phyloP scores from a whole-genome alignment of 257 asterid species.

The Thymus quinquecostatus region DNA sequence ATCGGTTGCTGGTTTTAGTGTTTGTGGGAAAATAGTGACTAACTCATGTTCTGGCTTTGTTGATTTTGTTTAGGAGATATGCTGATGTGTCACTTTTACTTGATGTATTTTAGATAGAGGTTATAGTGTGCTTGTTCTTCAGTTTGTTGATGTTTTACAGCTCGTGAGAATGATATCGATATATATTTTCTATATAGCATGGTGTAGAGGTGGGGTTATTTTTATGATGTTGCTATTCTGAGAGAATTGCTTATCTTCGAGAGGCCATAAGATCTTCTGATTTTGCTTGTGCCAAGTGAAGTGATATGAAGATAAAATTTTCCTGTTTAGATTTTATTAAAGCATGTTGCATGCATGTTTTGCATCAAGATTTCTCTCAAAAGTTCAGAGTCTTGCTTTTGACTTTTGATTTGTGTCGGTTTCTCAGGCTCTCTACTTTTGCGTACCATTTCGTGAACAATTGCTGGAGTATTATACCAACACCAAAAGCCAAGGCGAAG shows the following conservation, averaged over 20 bases:
- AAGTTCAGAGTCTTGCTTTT: conserved; percentile 8
- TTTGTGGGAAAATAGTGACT: neutral
- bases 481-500: conserved; percentile 60
- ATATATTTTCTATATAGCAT: neutral
- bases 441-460: conserved; percentile 89
- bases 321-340: neutral
- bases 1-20: conserved; percentile 17
- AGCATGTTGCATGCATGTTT: conserved; percentile 25
- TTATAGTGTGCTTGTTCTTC: conserved; percentile 1
- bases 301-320: neutral
- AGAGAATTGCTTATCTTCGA: conserved; percentile 24
- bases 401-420: conserved; percentile 20
- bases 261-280: neutral
- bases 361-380: conserved; percentile 9
- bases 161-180: too few species aligned
- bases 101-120: conserved; percentile 4
- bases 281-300: conserved; percentile 11
- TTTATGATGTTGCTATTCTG: conserved; percentile 11
- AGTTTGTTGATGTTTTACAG: neutral
- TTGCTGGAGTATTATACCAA: conserved; percentile 73
- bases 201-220: conserved; percentile 14
- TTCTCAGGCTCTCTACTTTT: conserved; percentile 81
- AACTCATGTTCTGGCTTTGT: neutral
- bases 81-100: neutral
- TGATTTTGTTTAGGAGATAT: conserved; percentile 13